Evolutionary conservation across 176 grass and related monocot genomes (phyloP).

Genomic region (Rhynchospora tenuis): DNA sequence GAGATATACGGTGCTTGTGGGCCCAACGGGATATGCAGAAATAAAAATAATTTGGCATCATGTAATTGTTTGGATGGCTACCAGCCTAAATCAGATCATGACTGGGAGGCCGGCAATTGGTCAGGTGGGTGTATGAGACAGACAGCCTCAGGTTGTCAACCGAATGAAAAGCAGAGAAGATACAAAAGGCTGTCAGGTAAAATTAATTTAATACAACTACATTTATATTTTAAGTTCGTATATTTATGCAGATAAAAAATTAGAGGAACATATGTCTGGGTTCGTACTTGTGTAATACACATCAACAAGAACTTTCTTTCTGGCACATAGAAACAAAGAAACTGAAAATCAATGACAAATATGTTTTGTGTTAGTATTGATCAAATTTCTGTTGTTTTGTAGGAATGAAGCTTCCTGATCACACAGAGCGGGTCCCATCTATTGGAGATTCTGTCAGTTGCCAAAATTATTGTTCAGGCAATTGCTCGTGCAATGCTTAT

Average conservation of each 20-base stretch:
- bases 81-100: conserved; percentile 25
- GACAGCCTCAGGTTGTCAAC: conserved; percentile 42
- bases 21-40: conserved; percentile 34
- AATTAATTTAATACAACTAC: too few relatives aligned
- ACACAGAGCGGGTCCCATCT: conserved; percentile 26
- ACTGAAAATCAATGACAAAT: too few relatives aligned
- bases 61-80: conserved; percentile 70
- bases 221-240: too few relatives aligned
- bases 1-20: conserved; percentile 61
- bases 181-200: conserved; percentile 10
- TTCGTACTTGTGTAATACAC: too few relatives aligned
- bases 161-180: conserved; percentile 41
- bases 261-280: too few relatives aligned
- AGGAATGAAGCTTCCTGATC: conserved; percentile 73
- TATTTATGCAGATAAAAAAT: too few relatives aligned
- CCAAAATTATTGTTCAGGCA: conserved; percentile 29
- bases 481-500: conserved; percentile 79
- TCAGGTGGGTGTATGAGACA: conserved; percentile 52
- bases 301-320: too few relatives aligned
- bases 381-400: too few relatives aligned
- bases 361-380: too few relatives aligned
- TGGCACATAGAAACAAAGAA: too few relatives aligned
- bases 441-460: conserved; percentile 32
- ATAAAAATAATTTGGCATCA: conserved; percentile 27
- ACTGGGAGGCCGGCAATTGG: conserved; percentile 56